Base-by-base conservation (phyloP, 768 basidiomycete genomes). In the Termitomyces sp. region DNA sequence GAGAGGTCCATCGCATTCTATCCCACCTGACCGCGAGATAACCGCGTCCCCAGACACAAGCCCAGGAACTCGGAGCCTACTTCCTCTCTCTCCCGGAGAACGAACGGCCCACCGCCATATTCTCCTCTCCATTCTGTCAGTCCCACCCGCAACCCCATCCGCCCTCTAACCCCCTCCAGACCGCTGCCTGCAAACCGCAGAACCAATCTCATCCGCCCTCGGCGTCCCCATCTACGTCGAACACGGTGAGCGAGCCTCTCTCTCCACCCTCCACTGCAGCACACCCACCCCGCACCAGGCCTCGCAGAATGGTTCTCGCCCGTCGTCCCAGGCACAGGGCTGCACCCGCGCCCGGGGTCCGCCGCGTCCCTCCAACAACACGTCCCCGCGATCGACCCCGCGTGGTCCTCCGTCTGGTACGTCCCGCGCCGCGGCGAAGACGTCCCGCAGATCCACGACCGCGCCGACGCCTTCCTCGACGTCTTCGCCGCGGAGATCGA, bases 121-220 rank as follows among this genome's bases (percentile, higher is more conserved):
- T 91, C 69, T 91, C 89, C 12, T 93, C 91, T 10, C 91, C 91
- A 8, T 92, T 88, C 66, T 94, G 91, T 91, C 73, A 65, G 71
- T 67, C 26, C 12, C 20, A 50, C 48, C 39, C 31, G 8, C 29
- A 39, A 45, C 4, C 22, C 54, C 22, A 18, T 51, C 29, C 31
- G 36, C 34, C 20, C 51, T 49, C 41, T 45, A 45, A 50, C 44
- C 46, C 13, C 22, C 22, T 46, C 26, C 62, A 92, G 90, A 94
- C 72, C 88, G 92, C n/a, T 94, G 92, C 69, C 74, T 94, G 24
- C 92, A 94, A 68, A 94, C 92, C 0, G 73, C 86, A 1, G 75
- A 79, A 33, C 91, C 92, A 2, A 72, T 79, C 3, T 81, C 92
- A 16, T 68, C 73, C 39, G 80, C 82, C 0, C 76, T 94, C 20